Base-by-base conservation (phyloP, 1,139 yeast genomes). In the Suhomyces atakaporum region DNA sequence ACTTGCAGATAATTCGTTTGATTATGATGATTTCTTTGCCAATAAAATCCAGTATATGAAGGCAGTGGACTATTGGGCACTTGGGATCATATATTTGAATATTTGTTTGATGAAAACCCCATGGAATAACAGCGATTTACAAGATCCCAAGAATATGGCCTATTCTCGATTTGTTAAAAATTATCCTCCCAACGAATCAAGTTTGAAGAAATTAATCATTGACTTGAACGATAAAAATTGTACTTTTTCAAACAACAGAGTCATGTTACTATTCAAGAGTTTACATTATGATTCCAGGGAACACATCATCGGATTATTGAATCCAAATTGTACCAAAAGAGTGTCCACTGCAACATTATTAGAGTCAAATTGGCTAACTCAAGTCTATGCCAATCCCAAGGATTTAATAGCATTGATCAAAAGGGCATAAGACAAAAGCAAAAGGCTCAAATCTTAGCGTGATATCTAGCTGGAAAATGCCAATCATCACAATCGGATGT, bases 71-170 rank as follows among this genome's bases (percentile, higher is more conserved):
- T 60, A 63, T 36, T 77, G 82, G 82, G 62, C 79, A 3, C 51
- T 77, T 33, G 81, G 79, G 0, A 63, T 77, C 8, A 49, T 73
- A 4, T 77, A 75, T 48, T 66, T 74, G 45, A 72, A 72, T 29
- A 54, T 77, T 18, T 62, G 48, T 30, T 52, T 70, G 13, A 62
- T 76, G 65, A 58, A 64, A 15, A 65, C 64, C 25, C 81, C 81
- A 1, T 77, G 83, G 83, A 44, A 46, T 2, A 53, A 47, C 16
- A 72, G 81, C 9, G 56, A 57, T 31, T 16, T 31, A 12, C 28
- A 40, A 7, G 63, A 53, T 22, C 40, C 42, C 10, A 38, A 38
- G 27, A 53, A 47, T 25, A 39, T 38, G 12, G 35, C 39, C 9
- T 49, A 27, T 32, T 10, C 35, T 10, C 40, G 39, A 25, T 50